Evolutionary conservation across 306 rosid species (phyloP).

Genomic region (Dalbergia cultrata): DNA sequence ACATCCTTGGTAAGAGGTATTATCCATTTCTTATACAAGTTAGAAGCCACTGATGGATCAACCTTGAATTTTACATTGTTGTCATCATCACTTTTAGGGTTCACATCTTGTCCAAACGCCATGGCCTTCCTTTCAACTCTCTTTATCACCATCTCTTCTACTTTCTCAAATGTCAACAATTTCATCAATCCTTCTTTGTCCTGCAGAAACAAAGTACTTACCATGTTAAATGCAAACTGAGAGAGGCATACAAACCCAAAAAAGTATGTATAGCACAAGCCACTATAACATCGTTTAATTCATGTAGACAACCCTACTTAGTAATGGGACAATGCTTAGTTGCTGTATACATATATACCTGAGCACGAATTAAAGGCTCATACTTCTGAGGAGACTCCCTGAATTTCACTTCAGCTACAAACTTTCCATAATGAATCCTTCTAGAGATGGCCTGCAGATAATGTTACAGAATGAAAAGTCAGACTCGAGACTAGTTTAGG

Average conservation of each 20-base stretch:
- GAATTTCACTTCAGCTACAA: conserved; percentile 94
- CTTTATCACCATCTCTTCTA: conserved; percentile 81
- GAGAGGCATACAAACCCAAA: background rate
- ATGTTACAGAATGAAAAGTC: conserved; percentile 5
- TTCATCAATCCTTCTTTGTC: conserved; percentile 81
- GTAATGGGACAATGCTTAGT: too few species aligned
- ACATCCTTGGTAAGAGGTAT: conserved; percentile 90
- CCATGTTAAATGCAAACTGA: background rate
- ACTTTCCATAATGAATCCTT: conserved; percentile 92
- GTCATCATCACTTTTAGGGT: conserved; percentile 29
- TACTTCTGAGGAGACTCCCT: conserved; percentile 78
- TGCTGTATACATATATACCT: conserved; percentile 52
- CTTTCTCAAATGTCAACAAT: conserved; percentile 72
- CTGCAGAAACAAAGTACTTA: conserved; percentile 50
- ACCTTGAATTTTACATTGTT: conserved; percentile 55
- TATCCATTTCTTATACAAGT: conserved; percentile 74
- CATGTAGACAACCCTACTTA: too few species aligned
- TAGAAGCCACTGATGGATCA: conserved; percentile 67
- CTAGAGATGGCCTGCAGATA: conserved; percentile 81
- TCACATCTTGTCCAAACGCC: conserved; percentile 75
- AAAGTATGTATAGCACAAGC: too few species aligned
- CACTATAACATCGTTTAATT: too few species aligned
- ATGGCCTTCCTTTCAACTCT: conserved; percentile 87
- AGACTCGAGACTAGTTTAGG: conserved; percentile 17
- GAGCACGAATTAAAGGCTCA: conserved; percentile 76